Base-by-base conservation (phyloP, 2,329 filamentous ascomycete genomes). In the Claviceps fusiformis region DNA sequence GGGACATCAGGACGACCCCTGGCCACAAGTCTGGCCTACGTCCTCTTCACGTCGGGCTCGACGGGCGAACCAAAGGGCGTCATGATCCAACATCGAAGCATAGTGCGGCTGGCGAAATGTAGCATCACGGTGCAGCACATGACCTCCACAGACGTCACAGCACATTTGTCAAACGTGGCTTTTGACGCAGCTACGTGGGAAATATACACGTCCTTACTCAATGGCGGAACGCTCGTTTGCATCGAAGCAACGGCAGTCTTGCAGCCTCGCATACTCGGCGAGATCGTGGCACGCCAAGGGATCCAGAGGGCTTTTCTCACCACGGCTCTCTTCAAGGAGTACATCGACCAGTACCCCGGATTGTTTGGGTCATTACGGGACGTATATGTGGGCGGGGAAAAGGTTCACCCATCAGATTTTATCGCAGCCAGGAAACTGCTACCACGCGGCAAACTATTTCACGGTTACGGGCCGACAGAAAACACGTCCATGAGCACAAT, bases 181-280 rank as follows among this genome's bases (percentile, higher is more conserved):
- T 60, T 60, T 45, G 59, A 60, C 24, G 54, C 49, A 3, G 51
- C 59, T 7, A 58, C 56, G 1, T 58, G 55, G 57, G 59, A 60
- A 39, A 58, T 60, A 29, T 60, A 50, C 43, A 31, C 52, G 9
- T 7, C 59, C 6, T 50, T 59, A 3, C 54, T 60, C 9, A 60
- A 59, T 35, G 59, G 59, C 5, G 59, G 57, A 3, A 59, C 54
- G 0, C 11, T 60, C n/a, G 49, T 59, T 8, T 60, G 59, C 19
- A 57, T 60, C 19, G 53, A 56, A 7, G 29, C 57, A 7, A 53
- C 50, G 44, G 44, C 55, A n/a, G 33, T 59, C n/a, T n/a, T 60
- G 29, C n/a, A 58, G 29, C 24, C n/a, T 27, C 46, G 8, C 1
- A 37, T 35, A 3, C 15, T 54, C 0, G 39, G 5, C 2, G n/a